These are phyloP conservation scores for Iberis pinnata DNA, from an alignment of 345 rosid species.

Conservation along the genomic window DNA sequence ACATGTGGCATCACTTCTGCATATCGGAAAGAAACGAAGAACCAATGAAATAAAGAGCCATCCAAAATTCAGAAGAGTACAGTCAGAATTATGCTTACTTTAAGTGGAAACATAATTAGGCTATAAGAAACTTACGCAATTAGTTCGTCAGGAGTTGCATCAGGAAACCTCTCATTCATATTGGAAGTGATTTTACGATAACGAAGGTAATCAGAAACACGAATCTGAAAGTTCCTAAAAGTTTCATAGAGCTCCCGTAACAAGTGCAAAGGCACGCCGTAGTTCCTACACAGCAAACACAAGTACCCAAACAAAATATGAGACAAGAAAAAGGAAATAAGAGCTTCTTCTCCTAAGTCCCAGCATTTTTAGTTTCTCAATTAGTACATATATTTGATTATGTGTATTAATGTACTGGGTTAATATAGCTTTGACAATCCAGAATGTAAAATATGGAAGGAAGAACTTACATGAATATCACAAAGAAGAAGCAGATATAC, in stretches of 20 bases:
- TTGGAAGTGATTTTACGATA: conserved; percentile 91
- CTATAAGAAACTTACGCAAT: conserved; percentile 47
- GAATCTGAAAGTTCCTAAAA: conserved; percentile 85
- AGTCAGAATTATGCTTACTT: neutral
- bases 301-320: neutral
- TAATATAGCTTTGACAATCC: too few relatives aligned
- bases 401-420: neutral
- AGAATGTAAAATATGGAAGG: neutral
- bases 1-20: conserved; percentile 93
- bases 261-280: conserved; percentile 93
- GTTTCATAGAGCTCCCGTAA: conserved; percentile 97
- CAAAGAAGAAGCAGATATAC: conserved; percentile 96
- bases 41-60: conserved; percentile 1
- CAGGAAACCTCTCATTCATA: conserved; percentile 94
- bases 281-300: conserved; percentile 49
- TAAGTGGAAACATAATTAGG: conserved; percentile 5
- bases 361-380: neutral
- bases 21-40: conserved; percentile 19
- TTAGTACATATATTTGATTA: neutral
- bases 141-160: conserved; percentile 92
- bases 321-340: neutral
- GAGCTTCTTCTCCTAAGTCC: conserved; percentile 2
- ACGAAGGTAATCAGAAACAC: conserved; percentile 86
- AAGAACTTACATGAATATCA: conserved; percentile 82
- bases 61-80: neutral